Conservation (phyloP, 73 alveolate genomes). For the Paramecium biaurelia region DNA sequence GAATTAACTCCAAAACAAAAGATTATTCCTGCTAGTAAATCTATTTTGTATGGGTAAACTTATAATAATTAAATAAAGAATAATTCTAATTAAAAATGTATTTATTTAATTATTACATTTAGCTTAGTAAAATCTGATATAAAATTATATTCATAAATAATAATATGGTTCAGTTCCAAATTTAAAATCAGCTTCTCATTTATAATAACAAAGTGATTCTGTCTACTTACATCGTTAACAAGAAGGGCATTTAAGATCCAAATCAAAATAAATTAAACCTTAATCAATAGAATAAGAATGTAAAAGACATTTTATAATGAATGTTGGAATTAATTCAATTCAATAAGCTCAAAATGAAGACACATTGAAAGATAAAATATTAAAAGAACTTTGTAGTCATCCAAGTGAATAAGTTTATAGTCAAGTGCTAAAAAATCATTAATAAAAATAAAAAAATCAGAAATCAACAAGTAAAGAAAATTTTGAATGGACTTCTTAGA, state of each 20-base stretch:
- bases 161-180: conserved; percentile 9
- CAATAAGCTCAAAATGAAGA: not conserved
- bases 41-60: not conserved
- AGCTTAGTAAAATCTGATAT: not conserved
- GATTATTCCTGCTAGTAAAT: not conserved
- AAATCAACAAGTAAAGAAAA: not conserved
- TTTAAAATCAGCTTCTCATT: not conserved
- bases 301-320: not conserved
- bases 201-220: not conserved
- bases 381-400: conserved; percentile 37
- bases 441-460: not conserved
- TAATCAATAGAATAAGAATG: conserved; percentile 3
- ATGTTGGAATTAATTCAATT: not conserved
- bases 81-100: not conserved
- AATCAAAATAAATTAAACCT: not conserved
- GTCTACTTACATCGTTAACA: not conserved
- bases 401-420: conserved; percentile 39
- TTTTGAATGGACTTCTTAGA: not conserved
- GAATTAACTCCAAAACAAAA: not conserved
- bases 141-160: not conserved
- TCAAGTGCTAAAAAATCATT: not conserved
- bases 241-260: not conserved
- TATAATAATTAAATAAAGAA: not conserved
- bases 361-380: not conserved
- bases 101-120: not conserved